These are phyloP conservation scores for Penicillium sp. DNA, from an alignment of 2,329 filamentous ascomycete genomes.

Conservation along the genomic window DNA sequence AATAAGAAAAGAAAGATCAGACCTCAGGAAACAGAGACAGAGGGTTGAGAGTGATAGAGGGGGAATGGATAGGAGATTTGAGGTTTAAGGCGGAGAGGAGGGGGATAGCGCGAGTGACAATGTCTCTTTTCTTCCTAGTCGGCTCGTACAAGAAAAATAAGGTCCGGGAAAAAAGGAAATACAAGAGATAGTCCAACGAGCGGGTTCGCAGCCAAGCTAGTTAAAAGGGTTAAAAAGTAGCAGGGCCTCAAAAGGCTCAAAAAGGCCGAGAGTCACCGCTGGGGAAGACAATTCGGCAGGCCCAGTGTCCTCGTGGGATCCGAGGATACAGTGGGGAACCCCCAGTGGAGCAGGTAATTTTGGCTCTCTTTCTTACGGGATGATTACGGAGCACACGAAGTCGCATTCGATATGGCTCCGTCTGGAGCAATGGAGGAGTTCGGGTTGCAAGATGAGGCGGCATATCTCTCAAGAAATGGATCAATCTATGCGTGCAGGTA, in stretches of 20 bases:
- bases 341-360: conserved; percentile 3
- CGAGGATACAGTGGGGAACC: conserved; percentile 22
- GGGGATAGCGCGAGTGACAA: not conserved
- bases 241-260: conserved; percentile 25
- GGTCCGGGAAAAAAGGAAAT: not conserved
- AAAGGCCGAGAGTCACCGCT: conserved; percentile 26
- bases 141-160: not conserved
- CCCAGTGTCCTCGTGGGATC: conserved; percentile 39
- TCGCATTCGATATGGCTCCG: not conserved
- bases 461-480: not conserved
- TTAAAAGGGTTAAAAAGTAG: conserved; percentile 14
- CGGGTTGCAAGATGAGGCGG: not conserved
- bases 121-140: conserved; percentile 1
- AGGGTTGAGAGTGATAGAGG: not conserved
- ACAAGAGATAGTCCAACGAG: not conserved
- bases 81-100: conserved; percentile 1
- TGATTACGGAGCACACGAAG: not conserved
- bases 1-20: not conserved
- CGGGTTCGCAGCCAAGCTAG: not conserved
- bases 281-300: conserved; percentile 23
- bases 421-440: not conserved
- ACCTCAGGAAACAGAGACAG: not conserved
- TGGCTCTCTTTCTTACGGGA: not conserved
- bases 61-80: not conserved
- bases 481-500: not conserved